These are phyloP conservation scores for Escallonia herrerae DNA, from an alignment of 129 eudicot genomes.

Conservation along the genomic window DNA sequence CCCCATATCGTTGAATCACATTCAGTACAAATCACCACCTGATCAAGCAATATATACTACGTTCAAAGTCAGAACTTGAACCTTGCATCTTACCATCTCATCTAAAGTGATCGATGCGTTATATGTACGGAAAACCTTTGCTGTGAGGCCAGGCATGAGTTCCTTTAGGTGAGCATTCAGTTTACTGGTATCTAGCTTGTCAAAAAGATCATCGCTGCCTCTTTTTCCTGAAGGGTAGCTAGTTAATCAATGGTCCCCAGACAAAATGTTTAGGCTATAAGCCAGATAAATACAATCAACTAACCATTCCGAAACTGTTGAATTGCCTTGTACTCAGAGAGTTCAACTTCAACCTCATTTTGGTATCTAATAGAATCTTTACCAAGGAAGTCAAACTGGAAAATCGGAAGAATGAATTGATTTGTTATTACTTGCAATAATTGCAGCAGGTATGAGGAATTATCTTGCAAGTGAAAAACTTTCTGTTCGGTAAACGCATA, in stretches of 20 bases:
- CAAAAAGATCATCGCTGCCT: conserved; percentile 82
- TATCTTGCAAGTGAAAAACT: neutral
- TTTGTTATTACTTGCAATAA: neutral
- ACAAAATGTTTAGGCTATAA: neutral
- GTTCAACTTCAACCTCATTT: conserved; percentile 80
- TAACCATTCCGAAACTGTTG: conserved; percentile 75
- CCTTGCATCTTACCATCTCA: conserved; percentile 61
- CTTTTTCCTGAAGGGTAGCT: conserved; percentile 48
- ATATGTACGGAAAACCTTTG: conserved; percentile 97
- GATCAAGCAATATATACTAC: neutral
- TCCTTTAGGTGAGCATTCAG: conserved; percentile 88
- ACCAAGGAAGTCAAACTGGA: conserved; percentile 98
- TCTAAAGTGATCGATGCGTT: conserved; percentile 93
- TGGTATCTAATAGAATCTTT: conserved; percentile 94
- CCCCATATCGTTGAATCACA: no score
- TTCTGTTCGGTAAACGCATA: no score
- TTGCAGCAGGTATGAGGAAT: neutral
- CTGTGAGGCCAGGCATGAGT: conserved; percentile 98
- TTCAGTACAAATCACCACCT: no score
- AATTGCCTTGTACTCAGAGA: conserved; percentile 84
- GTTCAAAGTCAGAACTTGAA: neutral
- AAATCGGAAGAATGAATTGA: conserved; percentile 7
- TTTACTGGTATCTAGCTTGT: conserved; percentile 82
- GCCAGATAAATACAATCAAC: conserved; percentile 3
- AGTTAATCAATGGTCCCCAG: neutral